Evolutionary conservation across 306 rosid genomes (phyloP), one percentile per base, ranked within the genome.

Genomic region (Pterocarpus macrocarpus): DNA sequence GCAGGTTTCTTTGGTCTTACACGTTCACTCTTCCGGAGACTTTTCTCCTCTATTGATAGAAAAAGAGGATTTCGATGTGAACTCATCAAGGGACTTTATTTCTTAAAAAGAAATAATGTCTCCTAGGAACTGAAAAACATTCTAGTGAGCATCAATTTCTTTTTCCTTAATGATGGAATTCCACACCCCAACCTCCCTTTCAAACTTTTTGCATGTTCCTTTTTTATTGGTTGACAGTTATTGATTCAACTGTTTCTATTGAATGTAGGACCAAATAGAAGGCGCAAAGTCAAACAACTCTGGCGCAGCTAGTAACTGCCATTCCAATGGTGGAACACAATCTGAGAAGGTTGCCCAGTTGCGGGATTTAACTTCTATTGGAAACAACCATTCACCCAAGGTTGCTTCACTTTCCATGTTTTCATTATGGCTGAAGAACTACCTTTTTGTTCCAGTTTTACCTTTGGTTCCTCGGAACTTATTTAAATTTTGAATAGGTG

Each of bases 311-410:
- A 73, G 77, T 55, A 72, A 73, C 72, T 75, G 72, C 78, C 78
- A 65, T 73, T 69, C 89, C 72, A 84, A 53, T 63, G 90, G 79
- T 39, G 91, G 83, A 36, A 56, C 80, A 2, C 85, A 80, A 47
- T 80, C 86, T n/a, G 88, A 86, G 55, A 69, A 82, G 53, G 79
- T 35, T 62, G 79, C 66, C 41, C 86, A 64, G 5, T 12, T 47
- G 44, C 78, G 45, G 79, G 89, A 85, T 82, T 39, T 49, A 41
- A 70, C 76, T 80, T 83, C 92, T 28, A 45, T 79, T 53, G 90
- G 86, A 77, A 80, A 77, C 82, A 84, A 81, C 77, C 84, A 33
- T 64, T 7, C 87, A n/a, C 90, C 86, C 71, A 94, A 94, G 98
- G 98, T 94, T 35, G 52, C 47, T 69, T 64, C 64, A 78, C 49